Conservation (phyloP, 306 rosid genomes). For the barrel medic (Medicago truncatula) region DNA sequence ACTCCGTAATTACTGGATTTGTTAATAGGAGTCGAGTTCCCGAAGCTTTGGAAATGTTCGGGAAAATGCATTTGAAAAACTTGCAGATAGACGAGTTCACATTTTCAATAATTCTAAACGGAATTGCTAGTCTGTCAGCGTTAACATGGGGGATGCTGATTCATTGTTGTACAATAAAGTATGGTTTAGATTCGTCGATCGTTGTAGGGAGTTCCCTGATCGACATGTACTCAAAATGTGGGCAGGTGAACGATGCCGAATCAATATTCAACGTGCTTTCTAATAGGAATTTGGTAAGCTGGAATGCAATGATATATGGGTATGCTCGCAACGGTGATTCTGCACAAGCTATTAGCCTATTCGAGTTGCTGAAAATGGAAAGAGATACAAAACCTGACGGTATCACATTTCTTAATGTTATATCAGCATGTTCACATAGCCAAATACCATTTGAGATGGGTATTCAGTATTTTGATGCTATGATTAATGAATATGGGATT, state of each 20-base stretch:
- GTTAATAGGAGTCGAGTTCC: slow-evolving; percentile 61
- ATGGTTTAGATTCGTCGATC: slow-evolving; percentile 55
- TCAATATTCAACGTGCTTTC: slow-evolving; percentile 56
- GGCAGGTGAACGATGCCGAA: slow-evolving; percentile 56
- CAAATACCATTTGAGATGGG: slow-evolving; percentile 53
- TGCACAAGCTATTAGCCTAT: slow-evolving; percentile 49
- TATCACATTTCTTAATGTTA: slow-evolving; percentile 71
- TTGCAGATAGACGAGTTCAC: slow-evolving; percentile 67
- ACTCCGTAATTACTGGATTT: slow-evolving; percentile 68
- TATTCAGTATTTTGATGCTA: slow-evolving; percentile 48
- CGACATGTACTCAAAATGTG: slow-evolving; percentile 86
- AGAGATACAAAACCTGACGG: slow-evolving; percentile 58
- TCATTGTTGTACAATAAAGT: slow-evolving; percentile 64
- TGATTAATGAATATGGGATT: slow-evolving; percentile 58
- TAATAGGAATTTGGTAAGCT: slow-evolving; percentile 62
- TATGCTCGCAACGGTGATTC: slow-evolving; percentile 64
- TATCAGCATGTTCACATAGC: slow-evolving; percentile 61
- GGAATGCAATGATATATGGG: slow-evolving; percentile 77
- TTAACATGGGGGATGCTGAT: slow-evolving; percentile 67
- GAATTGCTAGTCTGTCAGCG: slow-evolving; percentile 65
- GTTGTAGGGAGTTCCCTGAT: slow-evolving; percentile 73
- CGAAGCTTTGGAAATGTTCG: slow-evolving; percentile 62
- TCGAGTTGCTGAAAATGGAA: slow-evolving; percentile 55
- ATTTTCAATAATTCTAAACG: slow-evolving; percentile 68
- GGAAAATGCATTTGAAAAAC: slow-evolving; percentile 59